Conservation (phyloP, 208 protist species). For the Vickermania ingenoplastis region DNA sequence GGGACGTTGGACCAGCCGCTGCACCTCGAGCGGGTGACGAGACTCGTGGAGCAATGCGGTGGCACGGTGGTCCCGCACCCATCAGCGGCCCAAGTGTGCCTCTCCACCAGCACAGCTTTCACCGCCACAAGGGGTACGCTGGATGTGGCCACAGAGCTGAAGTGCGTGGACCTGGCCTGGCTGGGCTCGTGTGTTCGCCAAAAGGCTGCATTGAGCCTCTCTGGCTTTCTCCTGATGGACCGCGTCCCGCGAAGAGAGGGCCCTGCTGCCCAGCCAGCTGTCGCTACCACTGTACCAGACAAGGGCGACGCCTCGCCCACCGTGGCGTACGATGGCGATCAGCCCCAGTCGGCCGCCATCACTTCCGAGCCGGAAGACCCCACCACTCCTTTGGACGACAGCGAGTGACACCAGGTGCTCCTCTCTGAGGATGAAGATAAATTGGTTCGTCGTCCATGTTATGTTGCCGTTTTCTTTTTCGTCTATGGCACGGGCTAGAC, state of each 20-base stretch:
- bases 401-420: too few species aligned
- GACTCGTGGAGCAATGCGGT: neutral
- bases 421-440: too few species aligned
- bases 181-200: neutral
- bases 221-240: neutral
- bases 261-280: neutral
- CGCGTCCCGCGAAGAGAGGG: too few species aligned
- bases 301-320: too few species aligned
- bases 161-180: neutral
- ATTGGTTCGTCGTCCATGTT: too few species aligned
- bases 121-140: neutral
- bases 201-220: neutral
- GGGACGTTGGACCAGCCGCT: neutral
- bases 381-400: too few species aligned
- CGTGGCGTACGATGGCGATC: too few species aligned
- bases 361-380: too few species aligned
- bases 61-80: neutral
- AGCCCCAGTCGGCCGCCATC: too few species aligned
- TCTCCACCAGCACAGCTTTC: constrained; percentile 14
- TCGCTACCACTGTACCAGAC: too few species aligned
- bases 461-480: too few species aligned
- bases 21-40: neutral
- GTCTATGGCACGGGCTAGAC: too few species aligned
- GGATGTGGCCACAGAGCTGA: neutral
- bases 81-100: neutral